A percentile compares a stretch with the other conserved stretches of the same genome.
Conservation (phyloP, 1,139 yeast genomes). For the Kodamaea plutei region DNA sequence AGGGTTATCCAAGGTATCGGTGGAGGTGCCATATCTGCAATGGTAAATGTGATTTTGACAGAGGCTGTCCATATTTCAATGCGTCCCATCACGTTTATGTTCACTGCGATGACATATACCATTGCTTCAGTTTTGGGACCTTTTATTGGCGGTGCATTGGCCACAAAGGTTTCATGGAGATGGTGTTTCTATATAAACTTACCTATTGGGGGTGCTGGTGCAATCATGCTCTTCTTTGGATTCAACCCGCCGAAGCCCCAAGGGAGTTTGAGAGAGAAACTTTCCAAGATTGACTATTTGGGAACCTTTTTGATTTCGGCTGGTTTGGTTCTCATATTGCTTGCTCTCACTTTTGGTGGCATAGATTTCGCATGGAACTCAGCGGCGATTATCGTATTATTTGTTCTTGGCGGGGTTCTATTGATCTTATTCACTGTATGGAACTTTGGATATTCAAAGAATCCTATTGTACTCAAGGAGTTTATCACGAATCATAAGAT, state of each 20-base stretch:
- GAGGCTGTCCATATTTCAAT: slow-evolving; percentile 19
- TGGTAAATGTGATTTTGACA: slow-evolving; percentile 16
- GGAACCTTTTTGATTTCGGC: slow-evolving; percentile 40
- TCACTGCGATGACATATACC: slow-evolving; percentile 18
- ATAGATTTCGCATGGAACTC: slow-evolving; percentile 45
- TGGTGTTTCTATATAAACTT: slow-evolving; percentile 75
- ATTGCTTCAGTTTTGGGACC: slow-evolving; percentile 23
- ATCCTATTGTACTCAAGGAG: slow-evolving; percentile 43
- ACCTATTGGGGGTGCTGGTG: slow-evolving; percentile 61
- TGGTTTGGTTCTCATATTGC: slow-evolving; percentile 40
- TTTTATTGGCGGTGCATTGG: slow-evolving; percentile 22
- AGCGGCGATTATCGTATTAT: slow-evolving; percentile 50
- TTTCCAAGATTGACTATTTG: slow-evolving; percentile 41
- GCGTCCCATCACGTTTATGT: slow-evolving; percentile 15
- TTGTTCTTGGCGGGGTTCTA: slow-evolving; percentile 49
- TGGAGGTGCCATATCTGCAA: slow-evolving; percentile 18
- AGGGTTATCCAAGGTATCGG: slow-evolving; percentile 21
- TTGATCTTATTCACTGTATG: slow-evolving; percentile 39
- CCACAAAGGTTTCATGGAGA: slow-evolving; percentile 54
- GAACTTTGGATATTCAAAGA: slow-evolving; percentile 42
- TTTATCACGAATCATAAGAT: slow-evolving; percentile 31
- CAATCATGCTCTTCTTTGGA: slow-evolving; percentile 38
- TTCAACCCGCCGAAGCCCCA: slow-evolving; percentile 54
- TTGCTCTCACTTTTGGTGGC: slow-evolving; percentile 53
- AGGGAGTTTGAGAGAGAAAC: slow-evolving; percentile 35